phyloP scores from a whole-genome alignment of 306 rosid species.

The Luffa aegyptiaca region DNA sequence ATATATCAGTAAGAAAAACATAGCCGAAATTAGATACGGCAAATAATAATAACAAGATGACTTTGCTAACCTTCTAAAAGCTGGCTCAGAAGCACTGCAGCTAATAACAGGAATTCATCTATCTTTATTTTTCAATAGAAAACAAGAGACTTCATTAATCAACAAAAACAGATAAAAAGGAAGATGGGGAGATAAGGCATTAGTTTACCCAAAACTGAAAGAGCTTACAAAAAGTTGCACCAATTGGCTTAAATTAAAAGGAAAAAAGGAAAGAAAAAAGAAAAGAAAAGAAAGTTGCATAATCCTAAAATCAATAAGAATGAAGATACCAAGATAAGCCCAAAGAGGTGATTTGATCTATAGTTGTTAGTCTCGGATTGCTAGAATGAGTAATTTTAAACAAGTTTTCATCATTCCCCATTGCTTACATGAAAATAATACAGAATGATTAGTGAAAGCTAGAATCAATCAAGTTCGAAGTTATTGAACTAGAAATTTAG shows the following conservation, averaged over 20 bases:
- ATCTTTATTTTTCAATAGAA: neutral
- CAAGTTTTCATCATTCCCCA: neutral
- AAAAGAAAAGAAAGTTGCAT: neutral
- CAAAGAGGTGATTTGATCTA: neutral
- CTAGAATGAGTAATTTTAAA: neutral
- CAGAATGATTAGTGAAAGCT: neutral
- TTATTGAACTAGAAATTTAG: neutral
- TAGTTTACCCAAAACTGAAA: neutral
- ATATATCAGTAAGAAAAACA: neutral
- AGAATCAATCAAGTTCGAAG: neutral
- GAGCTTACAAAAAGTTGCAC: neutral
- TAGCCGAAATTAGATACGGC: neutral
- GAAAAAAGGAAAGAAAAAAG: neutral
- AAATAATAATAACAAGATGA: neutral
- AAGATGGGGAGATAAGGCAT: neutral
- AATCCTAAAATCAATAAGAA: neutral
- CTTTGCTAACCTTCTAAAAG: conserved; percentile 1
- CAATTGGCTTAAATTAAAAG: neutral
- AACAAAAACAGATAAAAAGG: neutral
- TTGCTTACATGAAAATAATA: neutral
- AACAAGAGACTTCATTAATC: neutral
- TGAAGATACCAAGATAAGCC: neutral
- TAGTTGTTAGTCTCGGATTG: neutral
- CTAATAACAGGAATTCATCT: neutral
- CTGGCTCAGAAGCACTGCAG: neutral